Conservation (phyloP, 176 grass and related monocot genomes). For the Oryza glaberrima region DNA sequence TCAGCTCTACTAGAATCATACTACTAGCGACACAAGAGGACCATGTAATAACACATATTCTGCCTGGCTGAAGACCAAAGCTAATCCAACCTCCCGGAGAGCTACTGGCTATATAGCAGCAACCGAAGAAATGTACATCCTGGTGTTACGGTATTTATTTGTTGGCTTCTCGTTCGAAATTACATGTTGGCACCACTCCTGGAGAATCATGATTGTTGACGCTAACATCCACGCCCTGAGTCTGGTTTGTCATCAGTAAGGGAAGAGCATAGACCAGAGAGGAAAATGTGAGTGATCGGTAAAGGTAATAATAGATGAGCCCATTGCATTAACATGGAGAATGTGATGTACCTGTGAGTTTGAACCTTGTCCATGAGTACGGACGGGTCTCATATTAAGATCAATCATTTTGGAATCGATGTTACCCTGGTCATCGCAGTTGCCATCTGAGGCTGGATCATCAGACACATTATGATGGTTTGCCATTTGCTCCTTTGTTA, state of each 20-base stretch:
- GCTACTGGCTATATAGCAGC: slow-evolving; percentile 9
- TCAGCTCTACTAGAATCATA: slow-evolving; percentile 32
- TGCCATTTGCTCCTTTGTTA: slow-evolving; percentile 56
- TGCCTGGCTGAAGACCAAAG: slow-evolving; percentile 4
- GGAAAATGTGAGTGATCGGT: slow-evolving; percentile 1
- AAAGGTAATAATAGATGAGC: not conserved
- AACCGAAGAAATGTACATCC: slow-evolving; percentile 50
- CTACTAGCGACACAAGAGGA: not conserved
- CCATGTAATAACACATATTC: slow-evolving; percentile 19
- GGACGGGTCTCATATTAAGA: slow-evolving; percentile 78
- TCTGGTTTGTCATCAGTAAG: slow-evolving; percentile 52
- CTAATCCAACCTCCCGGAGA: slow-evolving; percentile 18
- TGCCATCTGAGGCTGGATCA: slow-evolving; percentile 52
- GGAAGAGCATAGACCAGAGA: slow-evolving; percentile 5
- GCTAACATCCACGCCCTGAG: slow-evolving; percentile 56
- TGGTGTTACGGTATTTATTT: slow-evolving; percentile 24
- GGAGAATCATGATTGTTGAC: slow-evolving; percentile 69
- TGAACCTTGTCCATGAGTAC: slow-evolving; percentile 67
- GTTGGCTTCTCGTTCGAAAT: slow-evolving; percentile 44
- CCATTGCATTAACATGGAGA: not conserved
- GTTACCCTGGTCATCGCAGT: slow-evolving; percentile 57
- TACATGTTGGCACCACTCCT: slow-evolving; percentile 61
- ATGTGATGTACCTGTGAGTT: slow-evolving; percentile 71
- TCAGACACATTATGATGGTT: slow-evolving; percentile 54
- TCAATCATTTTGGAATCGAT: slow-evolving; percentile 94